These are phyloP conservation scores for Alternaria burnsii DNA, from an alignment of 2,329 filamentous ascomycete genomes.

Conservation along the genomic window DNA sequence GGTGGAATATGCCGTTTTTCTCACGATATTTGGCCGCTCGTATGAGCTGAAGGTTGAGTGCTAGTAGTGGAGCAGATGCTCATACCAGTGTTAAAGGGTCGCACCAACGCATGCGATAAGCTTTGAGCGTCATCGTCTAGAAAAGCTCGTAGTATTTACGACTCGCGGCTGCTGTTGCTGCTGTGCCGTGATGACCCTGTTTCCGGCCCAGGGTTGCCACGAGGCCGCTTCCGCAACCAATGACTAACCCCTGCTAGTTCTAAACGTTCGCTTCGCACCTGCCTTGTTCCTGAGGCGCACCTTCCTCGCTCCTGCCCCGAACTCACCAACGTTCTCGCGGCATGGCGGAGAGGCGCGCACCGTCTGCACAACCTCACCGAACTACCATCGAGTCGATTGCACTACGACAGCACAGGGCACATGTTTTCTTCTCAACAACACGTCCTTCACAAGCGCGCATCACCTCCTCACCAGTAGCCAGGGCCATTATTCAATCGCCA, in stretches of 20 bases:
- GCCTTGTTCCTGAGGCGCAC: conserved; percentile 22
- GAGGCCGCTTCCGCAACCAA: conserved; percentile 25
- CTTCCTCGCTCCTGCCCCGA: conserved; percentile 1
- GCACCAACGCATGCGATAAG: conserved; percentile 11
- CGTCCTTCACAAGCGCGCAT: background rate
- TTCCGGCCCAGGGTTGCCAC: conserved; percentile 21
- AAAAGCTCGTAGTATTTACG: conserved; percentile 18
- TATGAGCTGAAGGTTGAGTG: background rate
- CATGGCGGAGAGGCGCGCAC: conserved; percentile 1
- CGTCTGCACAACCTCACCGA: background rate
- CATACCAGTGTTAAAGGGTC: conserved; percentile 2
- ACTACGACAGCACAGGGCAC: conserved; percentile 2
- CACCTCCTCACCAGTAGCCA: conserved; percentile 3
- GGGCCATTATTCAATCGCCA: conserved; percentile 4
- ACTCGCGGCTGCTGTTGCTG: conserved; percentile 5
- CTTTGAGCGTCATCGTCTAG: conserved; percentile 19
- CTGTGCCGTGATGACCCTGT: conserved; percentile 17
- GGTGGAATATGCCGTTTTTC: conserved; percentile 2
- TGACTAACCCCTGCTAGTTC: conserved; percentile 7
- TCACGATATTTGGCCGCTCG: conserved; percentile 7
- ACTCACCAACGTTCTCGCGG: conserved; percentile 6
- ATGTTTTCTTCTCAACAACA: conserved; percentile 13
- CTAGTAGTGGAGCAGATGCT: conserved; percentile 1
- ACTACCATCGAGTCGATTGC: background rate
- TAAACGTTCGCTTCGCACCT: conserved; percentile 27